These are phyloP conservation scores for Petrea volubilis DNA, from an alignment of 257 asterid genomes.

Conservation along the genomic window DNA sequence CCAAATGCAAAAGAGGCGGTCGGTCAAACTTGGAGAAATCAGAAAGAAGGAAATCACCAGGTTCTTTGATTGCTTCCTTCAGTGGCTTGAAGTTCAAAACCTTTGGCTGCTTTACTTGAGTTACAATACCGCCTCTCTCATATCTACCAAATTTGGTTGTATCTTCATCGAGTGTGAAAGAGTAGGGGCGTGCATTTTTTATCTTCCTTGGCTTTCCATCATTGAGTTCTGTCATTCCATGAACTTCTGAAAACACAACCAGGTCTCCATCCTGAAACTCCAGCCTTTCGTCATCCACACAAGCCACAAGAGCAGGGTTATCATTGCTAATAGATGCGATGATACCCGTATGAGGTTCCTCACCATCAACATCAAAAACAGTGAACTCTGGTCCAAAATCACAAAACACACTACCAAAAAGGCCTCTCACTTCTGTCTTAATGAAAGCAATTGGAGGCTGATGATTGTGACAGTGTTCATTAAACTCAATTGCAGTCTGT, in stretches of 20 bases:
- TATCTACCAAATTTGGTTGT: slow-evolving; percentile 66
- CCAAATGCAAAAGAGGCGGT: slow-evolving; percentile 89
- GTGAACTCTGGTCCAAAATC: slow-evolving; percentile 94
- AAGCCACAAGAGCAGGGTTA: slow-evolving; percentile 79
- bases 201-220: slow-evolving; percentile 96
- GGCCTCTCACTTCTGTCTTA: slow-evolving; percentile 87
- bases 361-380: slow-evolving; percentile 88
- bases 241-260: slow-evolving; percentile 82
- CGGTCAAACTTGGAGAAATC: slow-evolving; percentile 93
- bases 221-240: slow-evolving; percentile 86
- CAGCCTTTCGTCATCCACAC: slow-evolving; percentile 96
- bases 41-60: slow-evolving; percentile 88
- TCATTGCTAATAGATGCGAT: slow-evolving; percentile 88
- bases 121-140: slow-evolving; percentile 86
- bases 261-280: slow-evolving; percentile 94
- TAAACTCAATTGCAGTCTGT: slow-evolving; percentile 64
- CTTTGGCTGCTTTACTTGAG: slow-evolving; percentile 91
- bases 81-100: slow-evolving; percentile 81
- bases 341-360: slow-evolving; percentile 92
- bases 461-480: slow-evolving; percentile 83
- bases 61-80: slow-evolving; percentile 74
- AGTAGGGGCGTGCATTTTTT: slow-evolving; percentile 67
- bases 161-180: slow-evolving; percentile 88
- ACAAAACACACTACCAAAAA: slow-evolving; percentile 80
- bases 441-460: slow-evolving; percentile 92